Conservation (phyloP, 2,329 filamentous ascomycete genomes). For the Penicillium sp. region DNA sequence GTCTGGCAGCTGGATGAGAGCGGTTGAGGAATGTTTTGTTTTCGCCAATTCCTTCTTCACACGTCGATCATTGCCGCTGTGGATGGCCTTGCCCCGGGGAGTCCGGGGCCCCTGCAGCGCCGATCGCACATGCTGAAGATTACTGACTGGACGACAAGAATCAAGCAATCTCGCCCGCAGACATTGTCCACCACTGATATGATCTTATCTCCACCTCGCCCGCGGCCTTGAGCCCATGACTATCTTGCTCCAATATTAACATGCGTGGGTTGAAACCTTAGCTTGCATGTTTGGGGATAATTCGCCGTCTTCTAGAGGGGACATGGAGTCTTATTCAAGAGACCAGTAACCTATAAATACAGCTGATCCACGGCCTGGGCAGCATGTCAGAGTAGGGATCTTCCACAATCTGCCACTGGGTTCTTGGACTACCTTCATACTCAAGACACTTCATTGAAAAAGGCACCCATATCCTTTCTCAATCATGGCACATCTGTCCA, state of each 20-base stretch:
- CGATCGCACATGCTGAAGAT: constrained; percentile 12
- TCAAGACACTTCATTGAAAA: neutral
- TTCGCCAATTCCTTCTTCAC: neutral
- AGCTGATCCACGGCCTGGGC: neutral
- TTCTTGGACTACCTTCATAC: neutral
- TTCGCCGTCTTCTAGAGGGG: neutral
- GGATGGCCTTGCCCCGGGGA: neutral
- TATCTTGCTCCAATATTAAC: constrained; percentile 1
- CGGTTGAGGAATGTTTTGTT: neutral
- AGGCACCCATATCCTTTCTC: neutral
- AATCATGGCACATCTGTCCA: constrained; percentile 20
- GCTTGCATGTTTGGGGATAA: neutral
- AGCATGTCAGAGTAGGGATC: neutral
- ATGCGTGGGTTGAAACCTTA: neutral
- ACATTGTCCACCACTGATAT: constrained; percentile 6
- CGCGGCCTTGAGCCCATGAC: neutral
- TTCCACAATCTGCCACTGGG: neutral
- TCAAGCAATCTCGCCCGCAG: neutral
- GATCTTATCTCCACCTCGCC: constrained; percentile 5
- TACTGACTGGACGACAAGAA: neutral
- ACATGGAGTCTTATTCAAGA: neutral
- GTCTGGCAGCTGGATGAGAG: neutral
- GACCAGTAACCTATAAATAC: neutral
- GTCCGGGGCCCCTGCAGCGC: constrained; percentile 18
- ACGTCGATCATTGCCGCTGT: neutral